Percentiles rank a stretch among this genome's conserved stretches.
phyloP scores from a whole-genome alignment of 2,329 filamentous ascomycete species.

The Ceratocystis alfenasii region DNA sequence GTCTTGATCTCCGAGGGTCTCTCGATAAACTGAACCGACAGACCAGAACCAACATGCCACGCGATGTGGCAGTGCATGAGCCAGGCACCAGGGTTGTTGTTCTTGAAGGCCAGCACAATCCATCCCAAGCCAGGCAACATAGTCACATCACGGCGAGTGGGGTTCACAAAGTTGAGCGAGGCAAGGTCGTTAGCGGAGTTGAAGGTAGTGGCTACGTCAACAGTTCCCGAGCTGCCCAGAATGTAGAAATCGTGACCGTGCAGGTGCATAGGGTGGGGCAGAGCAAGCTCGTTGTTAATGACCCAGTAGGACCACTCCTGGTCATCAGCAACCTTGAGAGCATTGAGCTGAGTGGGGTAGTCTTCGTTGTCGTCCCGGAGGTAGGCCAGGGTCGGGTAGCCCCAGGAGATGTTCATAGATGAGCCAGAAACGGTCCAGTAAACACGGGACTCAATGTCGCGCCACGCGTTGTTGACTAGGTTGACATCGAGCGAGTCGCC shows the following conservation, averaged over 20 bases:
- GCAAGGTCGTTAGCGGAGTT: conserved; percentile 28
- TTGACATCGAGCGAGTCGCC: conserved; percentile 26
- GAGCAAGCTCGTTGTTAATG: conserved; percentile 26
- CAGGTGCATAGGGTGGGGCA: conserved; percentile 39
- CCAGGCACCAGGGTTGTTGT: conserved; percentile 42
- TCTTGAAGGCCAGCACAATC: conserved; percentile 39
- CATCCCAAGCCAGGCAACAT: conserved; percentile 36
- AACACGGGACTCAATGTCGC: conserved; percentile 24
- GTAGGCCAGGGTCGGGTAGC: conserved; percentile 31
- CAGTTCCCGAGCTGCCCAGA: conserved; percentile 27
- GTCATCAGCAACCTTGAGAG: conserved; percentile 23
- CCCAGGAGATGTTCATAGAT: conserved; percentile 33
- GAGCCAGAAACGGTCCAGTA: conserved; percentile 31
- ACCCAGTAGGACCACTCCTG: conserved; percentile 29
- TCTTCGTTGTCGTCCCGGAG: conserved; percentile 23
- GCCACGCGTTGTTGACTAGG: conserved; percentile 23
- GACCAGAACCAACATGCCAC: conserved; percentile 45
- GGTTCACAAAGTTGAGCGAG: conserved; percentile 36
- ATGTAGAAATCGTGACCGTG: conserved; percentile 40
- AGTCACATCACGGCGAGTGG: conserved; percentile 41
- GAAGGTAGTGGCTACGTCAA: conserved; percentile 23
- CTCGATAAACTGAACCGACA: conserved; percentile 40
- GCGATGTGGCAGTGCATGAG: conserved; percentile 45
- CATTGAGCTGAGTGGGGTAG: conserved; percentile 24
- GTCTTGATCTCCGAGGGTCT: conserved; percentile 20